phyloP scores from a whole-genome alignment of 2,329 filamentous ascomycete genomes.

The Graphiopsis chlorocephala region DNA sequence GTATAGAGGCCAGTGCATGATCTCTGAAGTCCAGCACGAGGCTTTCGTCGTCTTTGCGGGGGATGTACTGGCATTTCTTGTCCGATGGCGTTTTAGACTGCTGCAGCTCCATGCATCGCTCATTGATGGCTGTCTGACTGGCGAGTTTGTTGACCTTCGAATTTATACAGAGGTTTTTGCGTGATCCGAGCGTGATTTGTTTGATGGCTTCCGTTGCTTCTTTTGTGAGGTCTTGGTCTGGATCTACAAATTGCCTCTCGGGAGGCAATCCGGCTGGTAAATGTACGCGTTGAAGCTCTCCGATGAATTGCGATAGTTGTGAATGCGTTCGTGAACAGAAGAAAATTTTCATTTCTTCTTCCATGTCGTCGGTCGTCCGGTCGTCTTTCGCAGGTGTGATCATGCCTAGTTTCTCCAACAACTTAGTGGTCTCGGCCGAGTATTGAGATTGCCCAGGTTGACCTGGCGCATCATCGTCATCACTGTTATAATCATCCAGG shows the following conservation, averaged over 20 bases:
- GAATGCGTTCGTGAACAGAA: slow-evolving; percentile 93
- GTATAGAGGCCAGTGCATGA: slow-evolving; percentile 74
- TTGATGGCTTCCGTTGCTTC: slow-evolving; percentile 63
- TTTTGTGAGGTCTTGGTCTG: slow-evolving; percentile 10
- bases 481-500: slow-evolving; percentile 72
- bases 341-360: slow-evolving; percentile 77
- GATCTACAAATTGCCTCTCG: slow-evolving; percentile 13
- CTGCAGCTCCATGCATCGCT: slow-evolving; percentile 86
- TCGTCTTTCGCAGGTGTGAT: slow-evolving; percentile 37
- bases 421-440: slow-evolving; percentile 71
- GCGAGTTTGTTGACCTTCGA: slow-evolving; percentile 70
- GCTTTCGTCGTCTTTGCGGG: slow-evolving; percentile 70
- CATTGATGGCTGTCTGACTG: slow-evolving; percentile 79
- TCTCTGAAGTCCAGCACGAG: slow-evolving; percentile 81
- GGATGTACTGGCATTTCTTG: slow-evolving; percentile 72
- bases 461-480: slow-evolving; percentile 45
- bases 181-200: slow-evolving; percentile 77
- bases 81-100: slow-evolving; percentile 62
- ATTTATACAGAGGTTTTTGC: slow-evolving; percentile 89
- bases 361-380: slow-evolving; percentile 45
- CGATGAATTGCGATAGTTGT: slow-evolving; percentile 82
- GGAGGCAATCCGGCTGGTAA: slow-evolving; percentile 66
- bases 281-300: slow-evolving; percentile 73
- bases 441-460: slow-evolving; percentile 28
- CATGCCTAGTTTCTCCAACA: slow-evolving; percentile 62